Conservation (phyloP, 1,139 yeast genomes). For the Ogataea hybrid region DNA sequence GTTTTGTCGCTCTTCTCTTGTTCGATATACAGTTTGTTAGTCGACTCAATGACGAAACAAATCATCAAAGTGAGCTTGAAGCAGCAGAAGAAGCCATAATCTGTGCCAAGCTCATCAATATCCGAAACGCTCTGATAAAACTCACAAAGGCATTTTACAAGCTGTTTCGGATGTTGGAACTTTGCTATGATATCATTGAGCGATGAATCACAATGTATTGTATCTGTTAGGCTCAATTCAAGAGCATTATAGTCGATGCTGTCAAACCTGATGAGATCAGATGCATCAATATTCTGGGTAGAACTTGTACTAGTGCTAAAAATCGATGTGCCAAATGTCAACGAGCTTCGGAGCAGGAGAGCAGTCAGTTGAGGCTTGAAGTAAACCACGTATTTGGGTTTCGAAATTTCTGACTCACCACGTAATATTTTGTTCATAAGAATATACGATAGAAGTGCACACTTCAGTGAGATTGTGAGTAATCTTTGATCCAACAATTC, state of each 20-base stretch:
- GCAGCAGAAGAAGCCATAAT: slow-evolving; percentile 16
- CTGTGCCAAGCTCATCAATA: slow-evolving; percentile 3
- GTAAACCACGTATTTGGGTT: slow-evolving; percentile 5
- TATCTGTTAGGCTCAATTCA: slow-evolving; percentile 4
- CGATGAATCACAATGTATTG: neutral
- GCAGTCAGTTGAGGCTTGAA: slow-evolving; percentile 9
- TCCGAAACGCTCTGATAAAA: slow-evolving; percentile 13
- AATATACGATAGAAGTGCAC: slow-evolving; percentile 4
- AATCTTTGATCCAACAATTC: neutral
- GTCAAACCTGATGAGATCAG: slow-evolving; percentile 3
- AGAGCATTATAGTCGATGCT: slow-evolving; percentile 9
- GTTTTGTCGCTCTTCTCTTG: neutral
- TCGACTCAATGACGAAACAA: slow-evolving; percentile 18
- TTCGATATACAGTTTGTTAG: slow-evolving; percentile 1
- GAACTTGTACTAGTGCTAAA: neutral
- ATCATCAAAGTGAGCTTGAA: slow-evolving; percentile 19
- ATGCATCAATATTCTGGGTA: neutral
- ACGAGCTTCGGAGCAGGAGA: slow-evolving; percentile 1
- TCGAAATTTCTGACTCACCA: slow-evolving; percentile 6
- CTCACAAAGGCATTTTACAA: slow-evolving; percentile 14
- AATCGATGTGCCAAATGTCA: slow-evolving; percentile 2
- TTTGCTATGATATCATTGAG: neutral
- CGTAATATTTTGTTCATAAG: slow-evolving; percentile 3
- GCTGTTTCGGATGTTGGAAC: slow-evolving; percentile 13
- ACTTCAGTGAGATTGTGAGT: neutral